These are phyloP conservation scores for Monosporascus sp. DNA, from an alignment of 2,329 filamentous ascomycete genomes.

Conservation along the genomic window DNA sequence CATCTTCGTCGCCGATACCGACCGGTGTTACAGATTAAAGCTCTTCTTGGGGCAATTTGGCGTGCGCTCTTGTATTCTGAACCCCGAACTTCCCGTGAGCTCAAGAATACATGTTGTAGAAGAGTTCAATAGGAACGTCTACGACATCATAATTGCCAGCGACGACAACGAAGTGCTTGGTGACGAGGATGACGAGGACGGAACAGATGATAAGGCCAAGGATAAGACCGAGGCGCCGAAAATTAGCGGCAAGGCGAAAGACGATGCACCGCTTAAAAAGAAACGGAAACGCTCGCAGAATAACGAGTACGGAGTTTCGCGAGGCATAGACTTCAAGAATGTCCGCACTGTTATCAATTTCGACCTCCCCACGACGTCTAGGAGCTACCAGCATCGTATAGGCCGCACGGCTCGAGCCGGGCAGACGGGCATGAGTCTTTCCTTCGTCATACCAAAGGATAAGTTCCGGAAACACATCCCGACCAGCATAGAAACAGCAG, in stretches of 20 bases:
- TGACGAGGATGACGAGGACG: conserved; percentile 43
- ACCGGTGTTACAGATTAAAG: conserved; percentile 77
- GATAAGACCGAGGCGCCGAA: conserved; percentile 36
- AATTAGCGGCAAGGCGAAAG: conserved; percentile 23
- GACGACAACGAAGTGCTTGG: conserved; percentile 86
- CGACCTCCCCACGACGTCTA: conserved; percentile 81
- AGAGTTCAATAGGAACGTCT: conserved; percentile 94
- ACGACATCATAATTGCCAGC: conserved; percentile 96
- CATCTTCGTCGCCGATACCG: conserved; percentile 57
- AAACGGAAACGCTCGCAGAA: conserved; percentile 65
- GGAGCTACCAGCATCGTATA: conserved; percentile 95
- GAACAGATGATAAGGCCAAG: conserved; percentile 40
- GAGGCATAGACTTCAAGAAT: conserved; percentile 95
- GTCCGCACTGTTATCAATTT: conserved; percentile 95
- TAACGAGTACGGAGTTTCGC: conserved; percentile 89
- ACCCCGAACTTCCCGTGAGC: conserved; percentile 91
- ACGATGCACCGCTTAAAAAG: conserved; percentile 42
- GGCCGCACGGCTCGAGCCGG: conserved; percentile 89
- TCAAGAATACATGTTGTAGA: conserved; percentile 91
- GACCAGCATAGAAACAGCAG: conserved; percentile 68
- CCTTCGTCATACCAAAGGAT: conserved; percentile 80
- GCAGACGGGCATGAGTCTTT: conserved; percentile 90
- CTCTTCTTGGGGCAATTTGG: conserved; percentile 96
- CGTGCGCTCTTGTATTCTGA: conserved; percentile 86
- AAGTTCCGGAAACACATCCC: conserved; percentile 86